phyloP scores from a whole-genome alignment of 176 grass and related monocot genomes.

The Bonia amplexicaulis region DNA sequence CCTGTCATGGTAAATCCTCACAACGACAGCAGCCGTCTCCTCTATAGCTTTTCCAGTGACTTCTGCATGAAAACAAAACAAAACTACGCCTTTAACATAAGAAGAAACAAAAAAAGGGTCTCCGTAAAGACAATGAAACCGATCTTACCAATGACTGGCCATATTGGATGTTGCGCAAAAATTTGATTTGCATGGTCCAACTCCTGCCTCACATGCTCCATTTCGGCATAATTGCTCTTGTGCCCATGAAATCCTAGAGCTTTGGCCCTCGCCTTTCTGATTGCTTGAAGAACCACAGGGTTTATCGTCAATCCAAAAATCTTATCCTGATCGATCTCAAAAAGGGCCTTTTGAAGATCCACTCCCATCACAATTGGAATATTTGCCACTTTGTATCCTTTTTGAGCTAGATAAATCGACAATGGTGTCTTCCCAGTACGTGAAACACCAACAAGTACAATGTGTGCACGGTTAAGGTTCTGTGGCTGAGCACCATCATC shows the following conservation, averaged over 20 bases:
- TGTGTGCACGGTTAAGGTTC: slow-evolving; percentile 68
- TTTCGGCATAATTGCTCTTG: slow-evolving; percentile 84
- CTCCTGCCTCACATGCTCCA: slow-evolving; percentile 77
- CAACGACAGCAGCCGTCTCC: slow-evolving; percentile 89
- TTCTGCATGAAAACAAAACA: slow-evolving; percentile 47
- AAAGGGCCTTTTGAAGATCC: slow-evolving; percentile 67
- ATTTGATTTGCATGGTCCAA: slow-evolving; percentile 64
- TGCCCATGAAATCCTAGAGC: slow-evolving; percentile 64
- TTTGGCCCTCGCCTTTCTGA: slow-evolving; percentile 84
- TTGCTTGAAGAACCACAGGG: slow-evolving; percentile 68
- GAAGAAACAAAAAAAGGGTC: slow-evolving; percentile 4
- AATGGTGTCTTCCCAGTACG: slow-evolving; percentile 93
- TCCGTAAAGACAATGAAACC: not conserved
- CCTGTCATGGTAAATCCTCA: slow-evolving; percentile 84
- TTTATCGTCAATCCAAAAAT: slow-evolving; percentile 90
- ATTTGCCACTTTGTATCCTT: slow-evolving; percentile 97
- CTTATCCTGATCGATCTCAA: slow-evolving; percentile 70
- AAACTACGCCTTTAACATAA: not conserved
- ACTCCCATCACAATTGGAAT: slow-evolving; percentile 90
- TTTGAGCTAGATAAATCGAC: slow-evolving; percentile 92
- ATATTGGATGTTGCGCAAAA: slow-evolving; percentile 61
- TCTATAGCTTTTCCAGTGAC: slow-evolving; percentile 96
- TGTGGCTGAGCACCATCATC: slow-evolving; percentile 90
- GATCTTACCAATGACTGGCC: slow-evolving; percentile 88
- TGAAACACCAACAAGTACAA: slow-evolving; percentile 91